Percentiles rank a stretch among this genome's conserved stretches.
These are phyloP conservation scores for Pilobolus umbonatus DNA, from an alignment of 192 early-diverging fungal genomes.

Conservation along the genomic window DNA sequence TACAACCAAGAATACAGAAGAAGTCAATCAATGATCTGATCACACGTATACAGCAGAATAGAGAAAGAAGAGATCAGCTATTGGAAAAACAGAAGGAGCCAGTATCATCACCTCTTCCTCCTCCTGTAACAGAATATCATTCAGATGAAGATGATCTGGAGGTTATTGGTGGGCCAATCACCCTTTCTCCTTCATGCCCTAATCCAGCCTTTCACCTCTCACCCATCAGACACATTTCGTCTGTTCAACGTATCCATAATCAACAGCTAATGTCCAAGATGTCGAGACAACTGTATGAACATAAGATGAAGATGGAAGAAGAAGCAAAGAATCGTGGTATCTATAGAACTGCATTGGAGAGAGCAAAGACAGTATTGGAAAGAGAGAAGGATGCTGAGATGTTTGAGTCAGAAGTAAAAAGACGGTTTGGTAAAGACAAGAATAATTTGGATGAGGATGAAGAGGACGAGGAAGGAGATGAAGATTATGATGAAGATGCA, in stretches of 20 bases:
- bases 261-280: slow-evolving; percentile 14
- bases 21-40: slow-evolving; percentile 6
- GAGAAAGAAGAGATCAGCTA: background rate
- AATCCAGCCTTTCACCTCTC: background rate
- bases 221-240: background rate
- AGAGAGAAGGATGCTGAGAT: slow-evolving; percentile 15
- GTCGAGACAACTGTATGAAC: slow-evolving; percentile 10
- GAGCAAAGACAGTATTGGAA: slow-evolving; percentile 7
- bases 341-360: slow-evolving; percentile 12
- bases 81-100: background rate
- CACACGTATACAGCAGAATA: too few species aligned
- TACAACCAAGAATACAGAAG: slow-evolving; percentile 9
- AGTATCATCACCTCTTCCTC: background rate
- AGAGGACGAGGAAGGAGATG: slow-evolving; percentile 1
- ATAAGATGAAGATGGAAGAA: slow-evolving; percentile 20
- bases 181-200: background rate
- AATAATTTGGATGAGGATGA: background rate
- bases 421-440: slow-evolving; percentile 2
- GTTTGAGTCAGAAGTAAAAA: slow-evolving; percentile 11
- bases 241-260: slow-evolving; percentile 14
- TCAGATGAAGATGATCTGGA: slow-evolving; percentile 28
- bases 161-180: slow-evolving; percentile 19
- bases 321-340: slow-evolving; percentile 2
- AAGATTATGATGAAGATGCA: background rate
- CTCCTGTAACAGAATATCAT: background rate